A percentile compares a stretch with the other conserved stretches of the same genome.
Evolutionary conservation across 2,329 filamentous ascomycete species (phyloP).

Genomic region (Aspergillus cejpii): DNA sequence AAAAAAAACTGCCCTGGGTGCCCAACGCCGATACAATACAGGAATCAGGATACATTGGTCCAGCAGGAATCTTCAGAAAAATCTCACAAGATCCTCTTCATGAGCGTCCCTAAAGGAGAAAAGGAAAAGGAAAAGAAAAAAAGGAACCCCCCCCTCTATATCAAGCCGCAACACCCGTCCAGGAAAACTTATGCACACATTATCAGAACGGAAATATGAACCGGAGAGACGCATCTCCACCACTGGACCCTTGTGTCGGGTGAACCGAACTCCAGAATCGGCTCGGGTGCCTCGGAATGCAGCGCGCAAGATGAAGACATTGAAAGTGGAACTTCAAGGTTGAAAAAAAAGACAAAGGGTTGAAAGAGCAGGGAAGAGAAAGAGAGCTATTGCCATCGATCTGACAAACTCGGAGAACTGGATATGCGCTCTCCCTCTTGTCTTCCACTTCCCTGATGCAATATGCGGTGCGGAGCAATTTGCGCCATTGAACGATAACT

Average conservation of each 20-base stretch:
- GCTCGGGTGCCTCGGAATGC: neutral
- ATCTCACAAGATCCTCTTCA: neutral
- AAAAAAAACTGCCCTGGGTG: constrained; percentile 7
- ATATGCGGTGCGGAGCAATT: neutral
- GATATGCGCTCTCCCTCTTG: neutral
- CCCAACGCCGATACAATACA: constrained; percentile 13
- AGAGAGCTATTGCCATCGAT: neutral
- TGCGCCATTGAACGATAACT: neutral
- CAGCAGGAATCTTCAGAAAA: constrained; percentile 3
- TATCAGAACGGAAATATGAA: constrained; percentile 4
- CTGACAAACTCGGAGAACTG: neutral
- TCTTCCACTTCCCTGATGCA: neutral
- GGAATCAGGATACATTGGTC: constrained; percentile 11
- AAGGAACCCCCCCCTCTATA: constrained; percentile 4
- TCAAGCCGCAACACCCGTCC: constrained; percentile 1
- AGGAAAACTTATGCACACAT: constrained; percentile 6
- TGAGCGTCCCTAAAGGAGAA: constrained; percentile 6
- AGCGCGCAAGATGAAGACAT: neutral
- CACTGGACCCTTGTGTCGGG: neutral
- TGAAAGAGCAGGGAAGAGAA: constrained; percentile 7
- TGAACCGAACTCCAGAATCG: neutral
- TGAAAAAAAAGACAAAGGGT: constrained; percentile 4
- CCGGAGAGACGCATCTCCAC: neutral
- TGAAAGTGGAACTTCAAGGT: neutral
- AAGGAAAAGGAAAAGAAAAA: constrained; percentile 4